A percentile compares a stretch with the other conserved stretches of the same genome.
These are phyloP conservation scores for Mucor velutinosus DNA, from an alignment of 371 early-diverging fungal genomes.

Conservation along the genomic window DNA sequence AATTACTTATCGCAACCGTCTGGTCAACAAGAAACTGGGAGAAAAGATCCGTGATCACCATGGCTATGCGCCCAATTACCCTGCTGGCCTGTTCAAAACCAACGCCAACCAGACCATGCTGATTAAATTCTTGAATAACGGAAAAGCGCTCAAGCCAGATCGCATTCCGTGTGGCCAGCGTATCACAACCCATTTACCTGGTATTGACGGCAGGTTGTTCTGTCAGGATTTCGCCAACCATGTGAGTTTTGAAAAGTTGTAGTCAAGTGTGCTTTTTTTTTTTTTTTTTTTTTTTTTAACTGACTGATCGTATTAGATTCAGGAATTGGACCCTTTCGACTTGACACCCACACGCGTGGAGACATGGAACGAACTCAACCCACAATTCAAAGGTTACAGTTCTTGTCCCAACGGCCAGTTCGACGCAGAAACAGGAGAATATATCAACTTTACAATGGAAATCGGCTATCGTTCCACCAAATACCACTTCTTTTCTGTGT, in stretches of 20 bases:
- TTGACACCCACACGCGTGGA: slow-evolving; percentile 69
- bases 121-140: slow-evolving; percentile 58
- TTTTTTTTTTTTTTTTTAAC: too few species aligned
- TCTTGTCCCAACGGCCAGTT: slow-evolving; percentile 72
- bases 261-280: too few species aligned
- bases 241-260: slow-evolving; percentile 26
- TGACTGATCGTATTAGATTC: slow-evolving; percentile 42
- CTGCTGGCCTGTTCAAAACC: slow-evolving; percentile 68
- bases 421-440: slow-evolving; percentile 71
- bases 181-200: slow-evolving; percentile 51
- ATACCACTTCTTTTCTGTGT: slow-evolving; percentile 68
- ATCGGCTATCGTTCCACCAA: slow-evolving; percentile 65
- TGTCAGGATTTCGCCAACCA: slow-evolving; percentile 65
- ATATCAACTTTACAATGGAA: slow-evolving; percentile 76
- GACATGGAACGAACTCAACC: slow-evolving; percentile 69
- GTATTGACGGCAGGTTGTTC: slow-evolving; percentile 59
- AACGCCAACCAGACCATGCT: slow-evolving; percentile 71
- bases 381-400: slow-evolving; percentile 68
- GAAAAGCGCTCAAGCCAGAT: slow-evolving; percentile 53
- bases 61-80: slow-evolving; percentile 65
- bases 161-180: slow-evolving; percentile 63
- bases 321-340: slow-evolving; percentile 76
- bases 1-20: slow-evolving; percentile 61
- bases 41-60: slow-evolving; percentile 70
- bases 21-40: slow-evolving; percentile 60